Base-by-base conservation (phyloP, 164 flowering plant species). In the Houttuynia cordata region DNA sequence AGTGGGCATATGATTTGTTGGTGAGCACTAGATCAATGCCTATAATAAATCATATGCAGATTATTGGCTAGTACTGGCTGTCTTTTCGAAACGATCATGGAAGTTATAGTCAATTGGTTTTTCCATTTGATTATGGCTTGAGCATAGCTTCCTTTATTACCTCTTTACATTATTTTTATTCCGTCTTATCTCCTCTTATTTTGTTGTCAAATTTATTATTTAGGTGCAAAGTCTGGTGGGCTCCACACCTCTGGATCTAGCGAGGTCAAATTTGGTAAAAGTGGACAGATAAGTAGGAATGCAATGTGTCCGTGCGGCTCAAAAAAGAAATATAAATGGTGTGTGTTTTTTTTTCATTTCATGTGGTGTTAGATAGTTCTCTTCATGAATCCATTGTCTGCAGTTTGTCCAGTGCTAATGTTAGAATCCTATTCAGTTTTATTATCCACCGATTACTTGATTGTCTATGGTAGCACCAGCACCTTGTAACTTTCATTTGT, bases 251-350 rank as follows among this genome's bases (percentile, higher is more conserved):
- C 10, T 83, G 72, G 98, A 93, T 78, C 64, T 87, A 70, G 98
- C 98, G 3, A 72, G 81, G 72, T 82, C 94, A 37, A 93, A 86
- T 72, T 66, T 88, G 78, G 92, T 94, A 53, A 79, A 81, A 88
- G 91, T 80, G 97, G 98, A 17, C 86, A 84, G 67, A 80, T 88
- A 57, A 88, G 98, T 68, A 72, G 96, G 71, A 93, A 90, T 75
- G 90, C 92, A 18, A 67, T 76, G 14, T 93, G 97, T 64, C 97
- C 97, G 17, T 93, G 97, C 76, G 96, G 96, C 66, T 93, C 98
- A 45, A 86, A 86, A 62, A 90, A 90, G 80, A 79, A 81, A 86
- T 93, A 93, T 66, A 88, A 90, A 70, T 56, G 97, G n/a, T n/a
- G 98, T 93, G 39, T 51, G 56, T 10, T 54, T 20, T 50, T 76